Conservation (phyloP, 148 eudicot genomes). For the Diospyros lotus region DNA sequence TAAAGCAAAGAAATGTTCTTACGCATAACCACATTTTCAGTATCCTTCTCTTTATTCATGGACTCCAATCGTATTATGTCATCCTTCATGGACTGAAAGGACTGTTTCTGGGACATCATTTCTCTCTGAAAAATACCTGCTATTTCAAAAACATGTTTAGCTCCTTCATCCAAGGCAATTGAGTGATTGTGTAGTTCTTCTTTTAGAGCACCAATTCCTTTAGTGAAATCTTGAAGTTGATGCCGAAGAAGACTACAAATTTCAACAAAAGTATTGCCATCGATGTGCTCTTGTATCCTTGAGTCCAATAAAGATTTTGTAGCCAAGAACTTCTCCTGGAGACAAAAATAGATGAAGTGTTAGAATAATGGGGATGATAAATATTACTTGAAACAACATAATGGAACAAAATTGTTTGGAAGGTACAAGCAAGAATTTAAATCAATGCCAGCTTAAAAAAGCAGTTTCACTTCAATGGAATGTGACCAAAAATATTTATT, state of each 20-base stretch:
- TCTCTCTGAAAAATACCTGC: slow-evolving; percentile 36
- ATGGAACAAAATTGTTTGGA: not conserved
- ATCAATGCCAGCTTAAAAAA: not conserved
- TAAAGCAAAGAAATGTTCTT: slow-evolving; percentile 50
- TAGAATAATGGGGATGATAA: slow-evolving; percentile 1
- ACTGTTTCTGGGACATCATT: slow-evolving; percentile 40
- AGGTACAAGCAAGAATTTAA: not conserved
- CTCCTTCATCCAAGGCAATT: slow-evolving; percentile 39
- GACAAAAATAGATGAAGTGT: not conserved
- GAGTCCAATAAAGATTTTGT: slow-evolving; percentile 25
- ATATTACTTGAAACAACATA: not conserved
- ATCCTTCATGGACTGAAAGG: slow-evolving; percentile 38
- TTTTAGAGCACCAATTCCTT: slow-evolving; percentile 45
- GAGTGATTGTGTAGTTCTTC: slow-evolving; percentile 43
- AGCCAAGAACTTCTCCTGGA: slow-evolving; percentile 37
- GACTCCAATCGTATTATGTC: slow-evolving; percentile 45
- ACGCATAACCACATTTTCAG: slow-evolving; percentile 37
- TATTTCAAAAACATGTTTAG: slow-evolving; percentile 31
- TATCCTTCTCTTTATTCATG: slow-evolving; percentile 50
- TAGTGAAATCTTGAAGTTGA: slow-evolving; percentile 41
- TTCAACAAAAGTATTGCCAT: slow-evolving; percentile 28
- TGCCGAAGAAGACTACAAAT: slow-evolving; percentile 26
- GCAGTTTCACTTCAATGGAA: not conserved
- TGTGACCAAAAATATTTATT: not conserved
- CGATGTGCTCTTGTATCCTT: slow-evolving; percentile 27